Evolutionary conservation across 768 basidiomycete species (phyloP).

Genomic region (Podaxis sp.): DNA sequence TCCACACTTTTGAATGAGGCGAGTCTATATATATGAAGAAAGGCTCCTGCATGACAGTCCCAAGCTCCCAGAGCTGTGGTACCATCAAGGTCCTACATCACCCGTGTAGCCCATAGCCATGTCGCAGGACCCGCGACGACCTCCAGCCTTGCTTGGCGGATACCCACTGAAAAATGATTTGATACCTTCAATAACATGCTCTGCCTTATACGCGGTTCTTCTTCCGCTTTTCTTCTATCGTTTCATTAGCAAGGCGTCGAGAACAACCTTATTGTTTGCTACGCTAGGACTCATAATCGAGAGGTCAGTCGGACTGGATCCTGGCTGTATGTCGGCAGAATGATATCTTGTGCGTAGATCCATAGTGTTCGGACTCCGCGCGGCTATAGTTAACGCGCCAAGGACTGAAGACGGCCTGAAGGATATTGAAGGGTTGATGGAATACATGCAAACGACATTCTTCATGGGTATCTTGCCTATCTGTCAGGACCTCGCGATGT

Average conservation of each 20-base stretch:
- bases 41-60: background rate
- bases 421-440: conserved; percentile 19
- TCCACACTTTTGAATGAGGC: background rate
- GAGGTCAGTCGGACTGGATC: conserved; percentile 11
- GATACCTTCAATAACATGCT: conserved; percentile 16
- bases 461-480: conserved; percentile 22
- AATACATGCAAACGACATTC: conserved; percentile 23
- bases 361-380: conserved; percentile 20
- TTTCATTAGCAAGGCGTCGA: conserved; percentile 4
- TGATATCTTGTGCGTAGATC: conserved; percentile 13
- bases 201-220: conserved; percentile 13
- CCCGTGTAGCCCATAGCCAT: background rate
- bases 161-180: conserved; percentile 13
- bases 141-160: conserved; percentile 15
- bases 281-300: conserved; percentile 13
- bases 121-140: background rate
- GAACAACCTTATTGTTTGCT: conserved; percentile 9
- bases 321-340: background rate
- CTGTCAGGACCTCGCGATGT: conserved; percentile 4
- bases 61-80: background rate
- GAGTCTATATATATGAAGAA: background rate
- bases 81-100: background rate
- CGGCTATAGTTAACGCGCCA: conserved; percentile 13
- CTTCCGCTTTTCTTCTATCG: conserved; percentile 13
- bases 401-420: conserved; percentile 5